Evolutionary conservation across 805 yeast species (phyloP).

Genomic region (Kazachstania kunashirensis): DNA sequence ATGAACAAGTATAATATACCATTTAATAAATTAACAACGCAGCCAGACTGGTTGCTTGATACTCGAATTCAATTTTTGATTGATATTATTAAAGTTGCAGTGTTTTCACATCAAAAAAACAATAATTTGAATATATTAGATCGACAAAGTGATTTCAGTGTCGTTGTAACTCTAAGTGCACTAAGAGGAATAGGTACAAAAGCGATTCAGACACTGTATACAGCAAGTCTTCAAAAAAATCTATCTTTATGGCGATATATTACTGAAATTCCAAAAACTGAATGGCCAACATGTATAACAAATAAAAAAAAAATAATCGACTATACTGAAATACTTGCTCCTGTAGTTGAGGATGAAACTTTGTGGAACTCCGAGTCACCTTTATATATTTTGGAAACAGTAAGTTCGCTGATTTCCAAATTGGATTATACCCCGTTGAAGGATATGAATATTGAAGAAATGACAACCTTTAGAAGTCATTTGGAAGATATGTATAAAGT

Average conservation of each 20-base stretch:
- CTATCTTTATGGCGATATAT: conserved; percentile 23
- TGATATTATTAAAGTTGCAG: conserved; percentile 37
- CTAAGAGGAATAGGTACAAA: conserved; percentile 20
- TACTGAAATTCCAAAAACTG: conserved; percentile 4
- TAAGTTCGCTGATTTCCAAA: conserved; percentile 27
- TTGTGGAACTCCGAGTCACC: conserved; percentile 25
- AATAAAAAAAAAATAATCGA: conserved; percentile 20
- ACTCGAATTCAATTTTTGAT: conserved; percentile 32
- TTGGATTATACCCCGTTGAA: conserved; percentile 27
- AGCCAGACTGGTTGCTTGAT: conserved; percentile 44
- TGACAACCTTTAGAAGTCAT: conserved; percentile 15
- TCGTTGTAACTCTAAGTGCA: conserved; percentile 18
- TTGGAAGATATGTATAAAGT: conserved; percentile 32
- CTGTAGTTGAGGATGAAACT: conserved; percentile 9
- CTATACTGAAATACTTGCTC: conserved; percentile 20
- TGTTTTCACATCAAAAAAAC: conserved; percentile 5
- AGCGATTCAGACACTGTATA: conserved; percentile 17
- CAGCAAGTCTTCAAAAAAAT: conserved; percentile 6
- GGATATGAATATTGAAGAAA: conserved; percentile 19
- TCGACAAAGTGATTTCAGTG: conserved; percentile 22
- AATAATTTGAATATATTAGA: neutral
- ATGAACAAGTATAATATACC: conserved; percentile 37
- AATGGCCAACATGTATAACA: conserved; percentile 13
- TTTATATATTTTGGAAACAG: conserved; percentile 26
- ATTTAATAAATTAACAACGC: conserved; percentile 35